These are phyloP conservation scores for Hanseniaspora meyeri DNA, from an alignment of 805 yeast species.

Conservation along the genomic window DNA sequence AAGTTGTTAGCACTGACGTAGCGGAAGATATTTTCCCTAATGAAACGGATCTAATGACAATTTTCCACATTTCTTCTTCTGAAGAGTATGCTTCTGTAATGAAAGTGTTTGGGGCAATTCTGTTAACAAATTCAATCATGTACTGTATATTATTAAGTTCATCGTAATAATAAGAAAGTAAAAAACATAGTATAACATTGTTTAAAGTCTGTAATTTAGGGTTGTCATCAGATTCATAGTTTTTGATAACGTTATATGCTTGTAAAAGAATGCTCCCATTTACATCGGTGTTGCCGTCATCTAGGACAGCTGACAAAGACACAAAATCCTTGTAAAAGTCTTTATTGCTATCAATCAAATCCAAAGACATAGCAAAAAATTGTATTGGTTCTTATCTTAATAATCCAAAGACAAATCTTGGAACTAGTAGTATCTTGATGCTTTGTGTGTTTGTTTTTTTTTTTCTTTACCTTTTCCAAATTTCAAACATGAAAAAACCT, in stretches of 20 bases:
- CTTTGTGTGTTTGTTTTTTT: not conserved
- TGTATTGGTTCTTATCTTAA: too few species aligned
- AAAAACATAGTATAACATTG: conserved; percentile 2
- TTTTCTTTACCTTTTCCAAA: not conserved
- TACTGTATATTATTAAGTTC: not conserved
- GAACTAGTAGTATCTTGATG: not conserved
- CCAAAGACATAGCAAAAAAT: not conserved
- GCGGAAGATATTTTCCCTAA: not conserved
- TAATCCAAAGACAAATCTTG: too few species aligned
- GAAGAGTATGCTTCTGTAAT: not conserved
- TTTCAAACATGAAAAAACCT: not conserved
- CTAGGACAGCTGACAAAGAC: not conserved
- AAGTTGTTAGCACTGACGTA: not conserved
- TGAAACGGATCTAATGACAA: not conserved
- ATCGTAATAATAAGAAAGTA: conserved; percentile 4
- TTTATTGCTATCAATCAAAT: not conserved
- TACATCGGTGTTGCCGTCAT: conserved; percentile 7
- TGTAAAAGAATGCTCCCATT: conserved; percentile 17
- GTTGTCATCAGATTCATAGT: not conserved
- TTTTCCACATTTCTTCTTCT: conserved; percentile 1
- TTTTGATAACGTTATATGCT: conserved; percentile 14
- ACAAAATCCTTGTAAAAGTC: not conserved
- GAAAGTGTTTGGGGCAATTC: not conserved
- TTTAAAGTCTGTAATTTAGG: conserved; percentile 5
- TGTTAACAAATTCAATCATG: not conserved